Evolutionary conservation across 2,329 filamentous ascomycete genomes (phyloP), one percentile per base, ranked within the genome.

Genomic region (Neonectria faginata): DNA sequence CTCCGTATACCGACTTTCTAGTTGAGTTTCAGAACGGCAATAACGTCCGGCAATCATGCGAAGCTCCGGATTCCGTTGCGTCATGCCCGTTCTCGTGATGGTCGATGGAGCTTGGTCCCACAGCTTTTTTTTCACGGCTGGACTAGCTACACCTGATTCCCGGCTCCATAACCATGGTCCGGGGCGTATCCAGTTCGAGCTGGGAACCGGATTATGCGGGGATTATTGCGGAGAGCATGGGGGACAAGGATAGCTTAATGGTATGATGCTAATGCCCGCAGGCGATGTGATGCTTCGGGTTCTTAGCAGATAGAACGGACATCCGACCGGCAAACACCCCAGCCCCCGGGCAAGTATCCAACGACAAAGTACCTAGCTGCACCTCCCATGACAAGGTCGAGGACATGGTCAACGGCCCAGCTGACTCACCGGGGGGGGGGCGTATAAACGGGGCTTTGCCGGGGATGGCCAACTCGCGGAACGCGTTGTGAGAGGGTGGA

Each of bases 1-100:
- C 7, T 8, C 39, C 39, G n/a, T 11, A 42, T 51, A 27, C 18
- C 52, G 33, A 33, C 39, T 20, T 11, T 33, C 25, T 5, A 25
- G 14, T 18, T 27, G 25, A 3, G 11, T 5, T 14, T 54, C 42
- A 9, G 8, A 36, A 33, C 31, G 31, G 44, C 31, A n/a, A 41
- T 22, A 22, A 14, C 22, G 12, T 41, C 45, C 45, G 20, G 27
- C 27, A 57, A 41, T 22, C 14, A 57, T 14, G 8, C 27, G 9
- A 12, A 41, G 25, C 44, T 36, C 55, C 55, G 27, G 44, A 48
- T 14, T 31, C 22, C 20, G 31, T 41, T 65, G 66, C 67, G 69
- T 72, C 68, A 68, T 70, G 39, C 31, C 22, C 25, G 58, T 42
- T 63, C 54, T 63, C 58, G 59, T 68, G 62, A 64, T 57, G 42